Conservation (phyloP, 176 grass and related monocot species). For the Tillandsia fasciculata region DNA sequence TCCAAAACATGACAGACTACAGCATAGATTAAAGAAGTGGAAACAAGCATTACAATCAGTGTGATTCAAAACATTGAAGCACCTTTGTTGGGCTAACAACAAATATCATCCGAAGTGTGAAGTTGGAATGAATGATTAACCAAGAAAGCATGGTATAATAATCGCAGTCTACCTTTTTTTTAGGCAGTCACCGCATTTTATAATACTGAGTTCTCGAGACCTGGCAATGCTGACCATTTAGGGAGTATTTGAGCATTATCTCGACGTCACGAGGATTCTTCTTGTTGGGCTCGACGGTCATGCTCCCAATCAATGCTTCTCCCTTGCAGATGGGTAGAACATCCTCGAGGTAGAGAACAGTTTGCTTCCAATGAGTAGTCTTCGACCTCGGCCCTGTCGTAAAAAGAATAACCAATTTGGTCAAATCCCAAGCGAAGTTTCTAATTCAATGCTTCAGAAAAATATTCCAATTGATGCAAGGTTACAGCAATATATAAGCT, state of each 20-base stretch:
- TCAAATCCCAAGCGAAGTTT: background rate
- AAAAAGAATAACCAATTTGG: background rate
- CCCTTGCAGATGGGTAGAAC: slow-evolving; percentile 72
- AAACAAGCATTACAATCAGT: no score
- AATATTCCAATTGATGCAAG: background rate
- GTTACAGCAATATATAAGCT: background rate
- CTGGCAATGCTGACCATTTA: slow-evolving; percentile 53
- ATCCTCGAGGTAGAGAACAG: slow-evolving; percentile 89
- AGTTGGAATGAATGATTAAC: no score
- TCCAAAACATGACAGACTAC: no score
- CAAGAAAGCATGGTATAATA: no score
- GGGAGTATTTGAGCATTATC: slow-evolving; percentile 74
- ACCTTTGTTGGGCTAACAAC: no score
- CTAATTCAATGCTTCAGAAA: background rate
- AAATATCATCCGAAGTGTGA: no score
- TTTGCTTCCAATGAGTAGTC: slow-evolving; percentile 95
- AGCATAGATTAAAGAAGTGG: no score
- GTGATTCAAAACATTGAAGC: no score
- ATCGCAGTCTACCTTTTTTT: background rate
- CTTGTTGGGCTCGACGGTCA: slow-evolving; percentile 74
- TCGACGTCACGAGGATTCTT: slow-evolving; percentile 83
- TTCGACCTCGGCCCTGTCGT: slow-evolving; percentile 84
- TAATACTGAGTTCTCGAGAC: slow-evolving; percentile 75
- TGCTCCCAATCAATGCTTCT: slow-evolving; percentile 52
- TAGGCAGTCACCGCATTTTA: slow-evolving; percentile 69